Conservation (phyloP, 2,329 filamentous ascomycete genomes). For the Calycina marina region DNA sequence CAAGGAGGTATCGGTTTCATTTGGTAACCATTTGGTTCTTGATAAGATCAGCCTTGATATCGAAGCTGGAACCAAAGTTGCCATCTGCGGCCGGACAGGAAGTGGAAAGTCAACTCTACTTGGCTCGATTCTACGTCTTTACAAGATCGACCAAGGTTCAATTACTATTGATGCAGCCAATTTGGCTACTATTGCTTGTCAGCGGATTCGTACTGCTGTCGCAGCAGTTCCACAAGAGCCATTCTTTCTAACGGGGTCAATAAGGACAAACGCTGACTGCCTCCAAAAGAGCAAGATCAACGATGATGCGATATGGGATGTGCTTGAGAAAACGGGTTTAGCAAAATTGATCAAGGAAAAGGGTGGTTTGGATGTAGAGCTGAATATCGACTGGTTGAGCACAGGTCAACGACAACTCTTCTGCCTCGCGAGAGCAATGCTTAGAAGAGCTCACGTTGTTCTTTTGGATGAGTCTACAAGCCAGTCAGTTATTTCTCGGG, state of each 20-base stretch:
- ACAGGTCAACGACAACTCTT: slow-evolving; percentile 30
- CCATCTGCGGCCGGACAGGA: slow-evolving; percentile 31
- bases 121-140: slow-evolving; percentile 32
- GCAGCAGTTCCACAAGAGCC: slow-evolving; percentile 32
- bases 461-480: slow-evolving; percentile 21
- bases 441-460: slow-evolving; percentile 23
- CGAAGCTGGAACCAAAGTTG: slow-evolving; percentile 32
- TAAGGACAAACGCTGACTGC: slow-evolving; percentile 30
- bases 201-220: slow-evolving; percentile 28
- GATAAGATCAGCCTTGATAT: slow-evolving; percentile 26
- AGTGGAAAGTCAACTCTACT: slow-evolving; percentile 30
- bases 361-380: slow-evolving; percentile 12
- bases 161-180: slow-evolving; percentile 34
- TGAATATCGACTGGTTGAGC: slow-evolving; percentile 32
- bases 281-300: slow-evolving; percentile 28
- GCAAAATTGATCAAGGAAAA: slow-evolving; percentile 4
- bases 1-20: slow-evolving; percentile 17
- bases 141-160: slow-evolving; percentile 26
- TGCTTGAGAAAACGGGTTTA: slow-evolving; percentile 29
- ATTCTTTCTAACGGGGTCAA: slow-evolving; percentile 26
- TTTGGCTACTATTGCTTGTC: slow-evolving; percentile 27
- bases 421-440: slow-evolving; percentile 30
- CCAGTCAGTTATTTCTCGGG: background rate
- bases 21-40: slow-evolving; percentile 9
- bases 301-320: slow-evolving; percentile 24